Evolutionary conservation across 176 grass and related monocot genomes (phyloP).

Genomic region (Chrysopogon serrulatus): DNA sequence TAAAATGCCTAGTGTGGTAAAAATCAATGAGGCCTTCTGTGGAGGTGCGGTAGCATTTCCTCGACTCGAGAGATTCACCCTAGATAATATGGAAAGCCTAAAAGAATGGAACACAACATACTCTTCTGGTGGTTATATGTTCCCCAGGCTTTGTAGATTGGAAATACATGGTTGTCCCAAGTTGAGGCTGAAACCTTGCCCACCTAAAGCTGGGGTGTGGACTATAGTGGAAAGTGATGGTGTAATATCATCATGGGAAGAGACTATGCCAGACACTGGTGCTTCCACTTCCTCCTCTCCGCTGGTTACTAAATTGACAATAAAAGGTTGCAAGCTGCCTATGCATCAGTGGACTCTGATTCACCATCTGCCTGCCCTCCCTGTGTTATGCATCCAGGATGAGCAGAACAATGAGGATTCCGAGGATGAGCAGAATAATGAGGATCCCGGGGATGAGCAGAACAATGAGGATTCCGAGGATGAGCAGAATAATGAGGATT

Average conservation of each 20-base stretch:
- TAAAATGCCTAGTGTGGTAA: neutral
- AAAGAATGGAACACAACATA: neutral
- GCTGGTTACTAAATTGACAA: accelerated
- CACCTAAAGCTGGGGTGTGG: neutral
- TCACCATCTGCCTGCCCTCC: neutral
- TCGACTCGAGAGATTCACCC: neutral
- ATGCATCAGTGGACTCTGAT: constrained; percentile 11
- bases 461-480: too few relatives aligned
- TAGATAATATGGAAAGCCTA: neutral
- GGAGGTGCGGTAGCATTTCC: neutral
- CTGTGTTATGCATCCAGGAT: accelerated
- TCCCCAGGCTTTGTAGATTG: neutral
- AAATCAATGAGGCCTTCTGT: neutral
- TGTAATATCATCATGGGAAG: neutral
- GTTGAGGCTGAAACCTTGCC: neutral
- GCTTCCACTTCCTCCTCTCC: neutral
- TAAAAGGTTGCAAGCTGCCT: accelerated
- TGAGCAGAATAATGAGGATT: too few relatives aligned
- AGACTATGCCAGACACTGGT: neutral
- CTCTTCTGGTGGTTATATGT: neutral
- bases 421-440: too few relatives aligned
- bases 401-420: too few relatives aligned
- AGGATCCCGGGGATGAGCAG: too few relatives aligned
- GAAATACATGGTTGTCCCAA: neutral
- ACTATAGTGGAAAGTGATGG: neutral